These are phyloP conservation scores for Apiospora arundinis DNA, from an alignment of 2,329 filamentous ascomycete species.

Conservation along the genomic window DNA sequence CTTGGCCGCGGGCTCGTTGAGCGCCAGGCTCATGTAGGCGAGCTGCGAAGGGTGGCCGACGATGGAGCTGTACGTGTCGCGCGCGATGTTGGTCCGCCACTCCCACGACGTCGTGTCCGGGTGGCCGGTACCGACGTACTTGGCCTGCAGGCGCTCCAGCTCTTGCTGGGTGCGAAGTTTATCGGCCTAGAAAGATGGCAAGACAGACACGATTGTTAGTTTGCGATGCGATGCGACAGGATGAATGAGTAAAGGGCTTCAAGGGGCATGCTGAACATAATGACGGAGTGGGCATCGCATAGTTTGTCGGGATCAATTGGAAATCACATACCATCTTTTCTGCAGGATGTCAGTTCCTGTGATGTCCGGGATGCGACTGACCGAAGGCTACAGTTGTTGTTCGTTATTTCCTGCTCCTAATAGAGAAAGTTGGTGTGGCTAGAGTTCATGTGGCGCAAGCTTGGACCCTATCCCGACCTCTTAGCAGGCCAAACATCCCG, in stretches of 20 bases:
- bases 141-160: conserved; percentile 94
- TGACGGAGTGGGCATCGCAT: no score
- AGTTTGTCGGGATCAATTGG: neutral
- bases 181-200: conserved; percentile 69
- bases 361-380: conserved; percentile 6
- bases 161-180: conserved; percentile 98
- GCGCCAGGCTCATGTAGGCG: conserved; percentile 86
- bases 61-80: conserved; percentile 89
- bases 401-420: neutral
- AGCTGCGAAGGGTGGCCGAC: conserved; percentile 89
- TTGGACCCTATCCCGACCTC: conserved; percentile 18
- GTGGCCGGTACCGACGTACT: conserved; percentile 94
- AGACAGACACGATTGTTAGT: neutral
- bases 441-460: conserved; percentile 15
- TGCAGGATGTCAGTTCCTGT: neutral
- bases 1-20: conserved; percentile 84
- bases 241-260: neutral
- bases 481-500: conserved; percentile 1
- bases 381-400: neutral
- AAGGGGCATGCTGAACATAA: no score
- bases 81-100: conserved; percentile 94
- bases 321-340: conserved; percentile 1
- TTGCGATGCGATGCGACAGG: neutral
- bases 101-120: conserved; percentile 97
- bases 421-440: conserved; percentile 4